Percentiles rank a stretch among this genome's conserved stretches.
Evolutionary conservation across 345 rosid genomes (phyloP).

Genomic region (Euphorbia tirucalli): DNA sequence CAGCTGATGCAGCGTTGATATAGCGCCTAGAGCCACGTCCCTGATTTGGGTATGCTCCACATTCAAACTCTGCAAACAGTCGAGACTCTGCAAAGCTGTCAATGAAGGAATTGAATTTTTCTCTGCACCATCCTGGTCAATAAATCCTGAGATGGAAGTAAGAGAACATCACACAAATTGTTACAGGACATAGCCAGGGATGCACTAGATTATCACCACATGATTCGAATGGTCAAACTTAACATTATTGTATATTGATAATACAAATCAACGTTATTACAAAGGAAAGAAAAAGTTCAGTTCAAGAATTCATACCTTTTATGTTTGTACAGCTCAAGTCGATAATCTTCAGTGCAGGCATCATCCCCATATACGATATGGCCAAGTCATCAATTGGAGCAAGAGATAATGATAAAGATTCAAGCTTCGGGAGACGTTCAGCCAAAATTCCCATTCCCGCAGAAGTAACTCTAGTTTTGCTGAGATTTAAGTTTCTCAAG

Average conservation of each 20-base stretch:
- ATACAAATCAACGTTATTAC: neutral
- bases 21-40: conserved; percentile 54
- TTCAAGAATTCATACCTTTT: conserved; percentile 46
- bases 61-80: conserved; percentile 51
- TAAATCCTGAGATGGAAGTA: conserved; percentile 50
- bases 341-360: conserved; percentile 56
- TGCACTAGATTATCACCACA: neutral
- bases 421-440: conserved; percentile 64
- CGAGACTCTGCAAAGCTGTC: conserved; percentile 47
- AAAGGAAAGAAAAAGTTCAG: neutral
- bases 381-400: conserved; percentile 60
- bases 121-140: conserved; percentile 35
- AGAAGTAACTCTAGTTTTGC: conserved; percentile 67
- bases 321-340: conserved; percentile 72
- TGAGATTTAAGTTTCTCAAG: conserved; percentile 61
- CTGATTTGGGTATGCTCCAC: conserved; percentile 61
- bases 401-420: conserved; percentile 53
- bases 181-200: neutral
- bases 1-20: conserved; percentile 47
- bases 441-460: conserved; percentile 57
- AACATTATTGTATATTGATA: neutral
- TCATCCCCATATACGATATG: conserved; percentile 50
- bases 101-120: conserved; percentile 38
- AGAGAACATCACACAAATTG: neutral
- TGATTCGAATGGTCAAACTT: neutral